phyloP scores from a whole-genome alignment of 2,329 filamentous ascomycete genomes.

The Ophiostoma populinum region DNA sequence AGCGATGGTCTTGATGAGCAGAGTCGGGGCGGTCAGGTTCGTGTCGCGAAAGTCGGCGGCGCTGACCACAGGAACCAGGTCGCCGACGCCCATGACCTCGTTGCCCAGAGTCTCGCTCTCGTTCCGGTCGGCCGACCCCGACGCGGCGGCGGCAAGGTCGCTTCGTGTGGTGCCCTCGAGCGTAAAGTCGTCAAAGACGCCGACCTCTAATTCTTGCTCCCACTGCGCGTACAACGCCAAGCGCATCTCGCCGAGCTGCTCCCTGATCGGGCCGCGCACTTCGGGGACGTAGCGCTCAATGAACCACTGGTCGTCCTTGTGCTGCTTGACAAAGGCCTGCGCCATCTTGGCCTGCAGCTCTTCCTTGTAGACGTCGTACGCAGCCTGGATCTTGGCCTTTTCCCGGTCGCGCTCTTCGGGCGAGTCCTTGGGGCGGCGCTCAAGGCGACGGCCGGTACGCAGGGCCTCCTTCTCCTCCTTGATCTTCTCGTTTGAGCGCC shows the following conservation, averaged over 20 bases:
- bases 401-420: conserved; percentile 65
- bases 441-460: conserved; percentile 50
- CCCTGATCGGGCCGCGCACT: conserved; percentile 56
- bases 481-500: conserved; percentile 65
- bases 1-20: conserved; percentile 95
- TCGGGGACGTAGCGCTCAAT: conserved; percentile 83
- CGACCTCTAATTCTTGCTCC: conserved; percentile 71
- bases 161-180: conserved; percentile 87
- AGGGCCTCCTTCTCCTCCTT: conserved; percentile 64
- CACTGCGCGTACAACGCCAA: conserved; percentile 67
- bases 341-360: conserved; percentile 65
- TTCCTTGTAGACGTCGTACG: conserved; percentile 51
- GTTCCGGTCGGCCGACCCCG: conserved; percentile 68
- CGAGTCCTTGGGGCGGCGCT: conserved; percentile 45
- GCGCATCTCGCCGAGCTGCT: conserved; percentile 64
- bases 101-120: conserved; percentile 66
- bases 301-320: conserved; percentile 97
- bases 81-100: conserved; percentile 82
- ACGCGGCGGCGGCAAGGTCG: conserved; percentile 74
- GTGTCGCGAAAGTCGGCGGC: conserved; percentile 83
- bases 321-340: conserved; percentile 71
- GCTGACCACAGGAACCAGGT: conserved; percentile 67
- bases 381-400: conserved; percentile 57
- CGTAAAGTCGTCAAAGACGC: conserved; percentile 85
- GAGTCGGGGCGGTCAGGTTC: conserved; percentile 70